Percentiles rank a stretch among this genome's conserved stretches.
These are phyloP conservation scores for Pestalotiopsis fici DNA, from an alignment of 2,329 filamentous ascomycete genomes.

Conservation along the genomic window DNA sequence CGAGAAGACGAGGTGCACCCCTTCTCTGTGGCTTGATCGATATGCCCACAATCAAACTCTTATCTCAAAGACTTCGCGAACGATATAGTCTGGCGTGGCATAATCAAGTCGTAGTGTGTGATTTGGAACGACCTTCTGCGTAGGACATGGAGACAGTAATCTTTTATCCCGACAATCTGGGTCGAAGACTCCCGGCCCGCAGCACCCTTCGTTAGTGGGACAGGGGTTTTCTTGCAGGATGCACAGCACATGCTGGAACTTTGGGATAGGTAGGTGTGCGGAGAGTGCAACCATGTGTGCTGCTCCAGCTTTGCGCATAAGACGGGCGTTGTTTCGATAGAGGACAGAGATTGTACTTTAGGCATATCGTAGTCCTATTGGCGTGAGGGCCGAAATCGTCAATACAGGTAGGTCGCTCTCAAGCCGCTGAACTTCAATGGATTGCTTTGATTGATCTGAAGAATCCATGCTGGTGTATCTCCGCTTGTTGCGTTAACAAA, in stretches of 20 bases:
- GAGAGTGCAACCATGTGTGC: too few relatives aligned
- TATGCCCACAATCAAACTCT: neutral
- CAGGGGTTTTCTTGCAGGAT: neutral
- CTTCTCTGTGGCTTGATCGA: neutral
- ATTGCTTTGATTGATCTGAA: too few relatives aligned
- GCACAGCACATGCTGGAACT: neutral
- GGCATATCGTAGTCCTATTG: too few relatives aligned
- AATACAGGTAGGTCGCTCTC: too few relatives aligned
- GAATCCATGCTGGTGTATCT: too few relatives aligned
- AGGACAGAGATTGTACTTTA: too few relatives aligned
- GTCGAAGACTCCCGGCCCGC: neutral
- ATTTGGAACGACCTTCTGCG: neutral
- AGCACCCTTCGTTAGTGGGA: neutral
- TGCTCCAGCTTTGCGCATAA: too few relatives aligned
- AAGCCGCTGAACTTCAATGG: too few relatives aligned
- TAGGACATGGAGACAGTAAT: neutral
- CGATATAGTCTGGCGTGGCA: neutral
- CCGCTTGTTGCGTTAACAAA: too few relatives aligned
- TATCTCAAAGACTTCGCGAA: neutral
- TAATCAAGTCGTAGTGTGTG: neutral
- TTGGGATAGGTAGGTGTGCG: neutral
- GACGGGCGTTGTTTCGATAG: too few relatives aligned
- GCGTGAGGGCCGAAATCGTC: too few relatives aligned
- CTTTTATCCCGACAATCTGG: conserved; percentile 3
- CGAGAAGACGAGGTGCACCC: neutral